Base-by-base conservation (phyloP, 306 rosid genomes). In the Medicago lupulina region DNA sequence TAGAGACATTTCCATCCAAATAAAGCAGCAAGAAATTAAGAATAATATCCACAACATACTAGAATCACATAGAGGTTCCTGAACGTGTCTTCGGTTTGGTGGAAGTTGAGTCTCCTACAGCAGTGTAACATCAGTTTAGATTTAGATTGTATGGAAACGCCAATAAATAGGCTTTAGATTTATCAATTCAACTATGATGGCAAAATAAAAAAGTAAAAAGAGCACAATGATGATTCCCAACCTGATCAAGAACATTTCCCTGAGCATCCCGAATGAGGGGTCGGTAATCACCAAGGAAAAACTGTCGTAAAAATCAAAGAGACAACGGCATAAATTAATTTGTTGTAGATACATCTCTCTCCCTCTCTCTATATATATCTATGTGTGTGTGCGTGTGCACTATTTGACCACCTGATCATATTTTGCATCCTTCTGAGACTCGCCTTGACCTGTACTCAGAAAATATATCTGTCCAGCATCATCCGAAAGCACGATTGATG, bases 381-480 rank as follows among this genome's bases (percentile, higher is more conserved):
- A 17, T 19, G 63, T 11, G 38, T 4, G 63, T 19, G 31, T 19
- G 43, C 7, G n/a, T n/a, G 67, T 15, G 9, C 3, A n/a, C 65
- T 14, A 81, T 78, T 73, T 31, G 79, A 75, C 74, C 68, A 92
- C 98, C 98, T 92, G 96, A 63, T 92, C 98, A 87, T 88, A 88
- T 80, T 86, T 82, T 47, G 98, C 94, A 80, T 92, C 92, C 62
- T 90, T 90, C 58, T 92, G 93, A 67, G 93, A 87, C 79, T 92
- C 98, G 46, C 98, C 96, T 85, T 90, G 88, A 71, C 98, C 98
- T 3, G 98, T 92, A 84, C 84, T 92, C 46, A 92, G 85, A 70
- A 90, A 81, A 86, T 92, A 92, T 83, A 92, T 87, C 79, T 90
- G 98, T 66, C 98, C 98, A 79, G 87, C 96, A 64, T 92, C 98